Conservation (phyloP, 2,329 filamentous ascomycete species). For the Hypoxylon sp. region DNA sequence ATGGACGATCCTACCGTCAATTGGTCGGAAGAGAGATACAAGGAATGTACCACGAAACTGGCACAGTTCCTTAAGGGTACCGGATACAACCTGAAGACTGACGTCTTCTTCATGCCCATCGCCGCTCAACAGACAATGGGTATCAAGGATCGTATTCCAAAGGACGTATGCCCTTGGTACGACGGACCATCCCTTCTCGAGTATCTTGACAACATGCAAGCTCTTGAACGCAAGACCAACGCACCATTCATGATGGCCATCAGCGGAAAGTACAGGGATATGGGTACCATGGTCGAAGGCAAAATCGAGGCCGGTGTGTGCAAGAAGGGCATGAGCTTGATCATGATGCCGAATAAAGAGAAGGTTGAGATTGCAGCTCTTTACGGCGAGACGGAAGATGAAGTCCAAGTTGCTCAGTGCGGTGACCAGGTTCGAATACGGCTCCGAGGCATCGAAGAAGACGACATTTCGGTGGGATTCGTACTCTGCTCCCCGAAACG, state of each 20-base stretch:
- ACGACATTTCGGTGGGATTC: conserved; percentile 95
- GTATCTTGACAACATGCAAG: conserved; percentile 93
- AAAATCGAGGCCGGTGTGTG: conserved; percentile 96
- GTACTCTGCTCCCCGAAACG: conserved; percentile 96
- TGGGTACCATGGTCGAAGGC: conserved; percentile 97
- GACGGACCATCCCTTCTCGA: conserved; percentile 92
- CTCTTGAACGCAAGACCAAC: conserved; percentile 94
- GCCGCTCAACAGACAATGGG: conserved; percentile 88
- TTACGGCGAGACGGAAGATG: conserved; percentile 97
- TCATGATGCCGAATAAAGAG: conserved; percentile 97
- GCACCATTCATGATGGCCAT: conserved; percentile 99
- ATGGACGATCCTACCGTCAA: conserved; percentile 98
- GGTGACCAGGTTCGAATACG: conserved; percentile 96
- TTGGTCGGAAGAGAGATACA: conserved; percentile 93
- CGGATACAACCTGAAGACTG: conserved; percentile 93
- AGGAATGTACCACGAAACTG: conserved; percentile 93
- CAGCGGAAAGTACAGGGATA: conserved; percentile 94
- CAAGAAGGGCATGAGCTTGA: conserved; percentile 86
- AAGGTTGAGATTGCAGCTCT: conserved; percentile 84
- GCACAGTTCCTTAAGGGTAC: conserved; percentile 89
- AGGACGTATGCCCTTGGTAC: conserved; percentile 85
- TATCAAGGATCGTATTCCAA: conserved; percentile 89
- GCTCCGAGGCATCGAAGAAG: conserved; percentile 95
- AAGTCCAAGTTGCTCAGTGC: conserved; percentile 84
- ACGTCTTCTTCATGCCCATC: conserved; percentile 96